Base-by-base conservation (phyloP, 495 filamentous ascomycete genomes). In the Tuber calosporum region DNA sequence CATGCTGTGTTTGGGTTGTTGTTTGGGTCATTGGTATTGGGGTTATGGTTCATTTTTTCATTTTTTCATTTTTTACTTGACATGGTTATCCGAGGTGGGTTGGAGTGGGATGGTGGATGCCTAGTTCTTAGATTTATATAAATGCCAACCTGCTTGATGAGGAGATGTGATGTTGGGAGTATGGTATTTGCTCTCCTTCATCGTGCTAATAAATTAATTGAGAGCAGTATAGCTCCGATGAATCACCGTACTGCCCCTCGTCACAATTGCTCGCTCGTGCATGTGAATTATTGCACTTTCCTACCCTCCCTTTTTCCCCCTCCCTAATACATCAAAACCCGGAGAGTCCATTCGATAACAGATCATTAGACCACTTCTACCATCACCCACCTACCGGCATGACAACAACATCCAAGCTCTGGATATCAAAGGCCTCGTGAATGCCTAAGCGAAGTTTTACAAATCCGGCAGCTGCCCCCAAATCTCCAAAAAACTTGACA, bases 11-110 rank as follows among this genome's bases (percentile, higher is more conserved):
- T 72, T 42, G 67, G 15, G 40, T 48, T 15, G 22, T 42, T 73
- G 38, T 30, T 70, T 73, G 42, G 68, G 62, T 58, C 68, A 62
- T 76, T 43, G 48, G 67, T 22, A 67, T 58, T 53, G 42, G 68
- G 45, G 37, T 37, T 38, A 71, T 67, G 69, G 37, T 73, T 73
- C 30, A 68, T 68, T 48, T 62, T 62, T 62, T 62, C 30, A 43
- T 15, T 30, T 53, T n/a, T n/a, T 53, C 22, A 22, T 48, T 15
- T 30, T 11, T 30, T 58, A 30, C 30, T 11, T 30, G 48, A 30
- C 8, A 13, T 11, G 48, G 9, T 22, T n/a, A 26, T 58, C 22
- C 30, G n/a, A 62, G 26, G 11, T 62, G 53, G n/a, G 53, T 1
- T 30, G 53, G 53, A 30, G 53, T 62, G 53, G 53, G 53, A 2